Evolutionary conservation across 768 basidiomycete genomes (phyloP), one percentile per base, ranked within the genome.

Genomic region (Lentinula sp.): DNA sequence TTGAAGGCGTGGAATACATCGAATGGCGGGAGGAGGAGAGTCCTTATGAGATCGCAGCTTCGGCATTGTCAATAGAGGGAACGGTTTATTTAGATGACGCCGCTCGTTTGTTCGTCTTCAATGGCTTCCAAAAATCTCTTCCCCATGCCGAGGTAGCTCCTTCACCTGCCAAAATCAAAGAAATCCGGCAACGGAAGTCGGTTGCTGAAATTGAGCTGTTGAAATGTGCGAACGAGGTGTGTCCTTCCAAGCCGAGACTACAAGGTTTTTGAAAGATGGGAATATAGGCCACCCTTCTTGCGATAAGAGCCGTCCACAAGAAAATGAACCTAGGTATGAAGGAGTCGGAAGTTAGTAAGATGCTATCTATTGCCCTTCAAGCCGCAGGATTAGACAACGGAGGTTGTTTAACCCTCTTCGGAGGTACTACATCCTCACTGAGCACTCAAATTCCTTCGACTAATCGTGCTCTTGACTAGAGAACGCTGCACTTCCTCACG

Each of bases 401-500:
- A 32, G 84, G 79, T 65, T 85, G 83, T 18, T 74, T 92, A 37
- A 86, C 89, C 2, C 76, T 93, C 18, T 93, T 95, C 67, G 91
- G 92, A 67, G 86, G 91, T 91, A 64, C 60, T 82, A 73, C 46
- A n/a, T 21, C 13, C 16, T 39, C 9, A 39, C 37, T 18, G 28
- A 28, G 5, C 4, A 42, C 6, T 52, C 40, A 42, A 28, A n/a
- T 40, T 43, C 28, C 28, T 52, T 11, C 18, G 8, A 51, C 18
- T 35, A 31, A 16, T 15, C 2, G 28, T 13, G 13, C 2, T 6
- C n/a, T 13, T 16, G 3, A 10, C 11, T 69, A 94, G 93, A 89
- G 62, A 90, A 94, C 65, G 93, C 91, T 5, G 92, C 91, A 2
- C 81, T 92, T 23, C 93, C 92, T 3, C 93, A 95, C 69, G 94